Conservation (phyloP, 306 rosid species). For the Pyrus betulifolia region DNA sequence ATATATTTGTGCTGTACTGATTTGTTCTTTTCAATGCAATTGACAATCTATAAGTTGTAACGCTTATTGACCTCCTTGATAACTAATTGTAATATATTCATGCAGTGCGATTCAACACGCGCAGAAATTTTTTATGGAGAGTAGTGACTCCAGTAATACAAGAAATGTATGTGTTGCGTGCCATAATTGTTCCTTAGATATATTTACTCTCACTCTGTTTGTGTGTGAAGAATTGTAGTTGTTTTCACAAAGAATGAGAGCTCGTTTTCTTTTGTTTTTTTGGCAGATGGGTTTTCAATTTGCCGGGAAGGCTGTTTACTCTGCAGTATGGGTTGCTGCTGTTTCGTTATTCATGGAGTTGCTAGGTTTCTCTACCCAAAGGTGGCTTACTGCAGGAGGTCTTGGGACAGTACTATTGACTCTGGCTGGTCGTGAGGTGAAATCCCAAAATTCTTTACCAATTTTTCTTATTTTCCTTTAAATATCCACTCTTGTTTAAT, state of each 20-base stretch:
- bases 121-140: conserved; percentile 61
- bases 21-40: conserved; percentile 13
- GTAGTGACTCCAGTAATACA: conserved; percentile 52
- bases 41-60: conserved; percentile 7
- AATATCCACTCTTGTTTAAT: conserved; percentile 4
- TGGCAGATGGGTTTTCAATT: conserved; percentile 93
- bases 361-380: conserved; percentile 93
- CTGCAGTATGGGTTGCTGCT: conserved; percentile 97
- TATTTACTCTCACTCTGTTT: neutral
- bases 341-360: conserved; percentile 87
- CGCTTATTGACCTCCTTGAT: conserved; percentile 9
- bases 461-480: conserved; percentile 6
- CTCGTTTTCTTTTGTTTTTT: conserved; percentile 1
- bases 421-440: conserved; percentile 96
- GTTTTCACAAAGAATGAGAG: neutral
- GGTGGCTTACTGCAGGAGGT: conserved; percentile 98
- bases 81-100: conserved; percentile 11
- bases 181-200: neutral
- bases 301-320: conserved; percentile 84
- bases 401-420: conserved; percentile 96
- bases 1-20: neutral
- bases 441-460: conserved; percentile 9
- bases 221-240: neutral
- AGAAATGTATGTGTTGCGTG: conserved; percentile 49
- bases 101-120: conserved; percentile 83